These are phyloP conservation scores for Umbelopsis sp. DNA, from an alignment of 192 early-diverging fungal species.

Conservation along the genomic window DNA sequence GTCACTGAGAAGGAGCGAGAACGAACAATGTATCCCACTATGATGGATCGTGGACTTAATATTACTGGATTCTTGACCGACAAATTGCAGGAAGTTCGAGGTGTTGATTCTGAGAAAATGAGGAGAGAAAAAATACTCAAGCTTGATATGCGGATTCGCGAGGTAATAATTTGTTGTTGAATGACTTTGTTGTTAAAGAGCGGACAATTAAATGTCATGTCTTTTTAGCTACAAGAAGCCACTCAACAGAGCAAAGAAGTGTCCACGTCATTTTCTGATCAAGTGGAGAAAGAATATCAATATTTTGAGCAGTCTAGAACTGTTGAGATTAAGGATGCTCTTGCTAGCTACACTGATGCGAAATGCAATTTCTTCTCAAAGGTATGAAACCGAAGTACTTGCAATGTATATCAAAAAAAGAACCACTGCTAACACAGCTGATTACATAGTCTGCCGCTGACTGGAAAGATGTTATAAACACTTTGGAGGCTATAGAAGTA, in stretches of 20 bases:
- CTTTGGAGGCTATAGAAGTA: conserved; percentile 11
- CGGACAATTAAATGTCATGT: background rate
- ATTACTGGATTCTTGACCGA: conserved; percentile 82
- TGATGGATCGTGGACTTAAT: conserved; percentile 45
- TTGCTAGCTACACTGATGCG: conserved; percentile 73
- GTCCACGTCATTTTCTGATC: conserved; percentile 73
- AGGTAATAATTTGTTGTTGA: conserved; percentile 45
- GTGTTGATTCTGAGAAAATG: conserved; percentile 83
- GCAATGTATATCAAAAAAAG: too few relatives aligned
- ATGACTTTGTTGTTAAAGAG: background rate
- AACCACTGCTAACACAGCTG: background rate
- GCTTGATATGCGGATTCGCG: conserved; percentile 70
- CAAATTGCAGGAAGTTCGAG: conserved; percentile 87
- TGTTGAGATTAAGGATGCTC: conserved; percentile 79
- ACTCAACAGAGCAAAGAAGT: conserved; percentile 74
- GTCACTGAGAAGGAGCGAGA: conserved; percentile 74
- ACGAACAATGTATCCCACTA: conserved; percentile 62
- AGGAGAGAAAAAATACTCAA: conserved; percentile 79
- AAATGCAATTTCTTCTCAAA: conserved; percentile 85
- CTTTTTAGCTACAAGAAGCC: conserved; percentile 75
- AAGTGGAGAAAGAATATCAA: conserved; percentile 83
- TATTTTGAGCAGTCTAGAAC: conserved; percentile 80
- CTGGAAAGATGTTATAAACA: conserved; percentile 12
- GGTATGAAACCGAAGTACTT: conserved; percentile 30
- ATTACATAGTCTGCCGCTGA: background rate